A percentile compares a stretch with the other conserved stretches of the same genome.
phyloP scores from a whole-genome alignment of 1,139 yeast genomes.

The Yamadazyma diospyri region DNA sequence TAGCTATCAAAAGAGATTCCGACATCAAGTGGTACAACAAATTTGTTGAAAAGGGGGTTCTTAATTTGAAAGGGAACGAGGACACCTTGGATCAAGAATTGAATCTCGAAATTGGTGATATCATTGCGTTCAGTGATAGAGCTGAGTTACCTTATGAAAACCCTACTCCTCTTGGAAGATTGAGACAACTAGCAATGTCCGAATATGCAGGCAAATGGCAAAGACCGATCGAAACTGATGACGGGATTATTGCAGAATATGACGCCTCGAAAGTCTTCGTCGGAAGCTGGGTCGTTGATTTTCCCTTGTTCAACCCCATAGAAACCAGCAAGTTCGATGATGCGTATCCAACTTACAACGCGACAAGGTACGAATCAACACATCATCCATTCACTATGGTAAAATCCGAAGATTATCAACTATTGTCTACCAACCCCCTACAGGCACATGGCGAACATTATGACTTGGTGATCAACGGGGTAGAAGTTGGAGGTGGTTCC shows the following conservation, averaged over 20 bases:
- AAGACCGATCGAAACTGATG: constrained; percentile 27
- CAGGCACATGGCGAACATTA: constrained; percentile 87
- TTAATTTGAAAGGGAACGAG: constrained; percentile 15
- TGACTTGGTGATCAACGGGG: constrained; percentile 90
- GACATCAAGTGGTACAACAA: constrained; percentile 45
- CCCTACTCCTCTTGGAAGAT: constrained; percentile 90
- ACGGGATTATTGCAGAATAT: constrained; percentile 17
- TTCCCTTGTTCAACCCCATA: constrained; percentile 83
- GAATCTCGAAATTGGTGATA: constrained; percentile 61
- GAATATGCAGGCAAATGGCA: constrained; percentile 51
- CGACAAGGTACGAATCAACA: constrained; percentile 55
- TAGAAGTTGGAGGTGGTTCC: constrained; percentile 96
- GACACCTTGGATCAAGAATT: constrained; percentile 28
- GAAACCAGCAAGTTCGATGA: constrained; percentile 32
- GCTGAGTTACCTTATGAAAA: constrained; percentile 72
- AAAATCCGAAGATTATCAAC: constrained; percentile 60
- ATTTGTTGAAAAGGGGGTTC: constrained; percentile 28
- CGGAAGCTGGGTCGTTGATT: constrained; percentile 83
- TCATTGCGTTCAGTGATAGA: constrained; percentile 72
- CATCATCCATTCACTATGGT: constrained; percentile 99
- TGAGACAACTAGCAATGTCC: constrained; percentile 69
- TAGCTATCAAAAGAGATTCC: constrained; percentile 40
- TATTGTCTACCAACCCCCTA: constrained; percentile 53
- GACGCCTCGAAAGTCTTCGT: constrained; percentile 41
- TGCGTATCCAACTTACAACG: constrained; percentile 62